Conservation (phyloP, 179 eudicot species). For the Pouteria campechiana region DNA sequence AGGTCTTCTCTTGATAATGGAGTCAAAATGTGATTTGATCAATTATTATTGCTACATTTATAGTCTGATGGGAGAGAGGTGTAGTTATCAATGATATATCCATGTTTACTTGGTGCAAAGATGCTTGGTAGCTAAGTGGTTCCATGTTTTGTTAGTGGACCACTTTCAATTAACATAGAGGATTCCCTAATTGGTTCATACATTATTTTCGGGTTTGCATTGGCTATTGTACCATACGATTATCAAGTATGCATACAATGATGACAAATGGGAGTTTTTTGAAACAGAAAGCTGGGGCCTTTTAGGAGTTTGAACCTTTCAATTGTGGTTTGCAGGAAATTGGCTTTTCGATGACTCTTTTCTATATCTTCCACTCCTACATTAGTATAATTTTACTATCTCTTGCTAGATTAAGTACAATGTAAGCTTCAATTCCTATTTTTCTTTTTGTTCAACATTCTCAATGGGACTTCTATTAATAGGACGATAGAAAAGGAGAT, state of each 20-base stretch:
- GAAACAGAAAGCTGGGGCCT: no score
- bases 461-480: no score
- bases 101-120: constrained; percentile 82
- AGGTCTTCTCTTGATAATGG: no score
- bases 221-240: constrained; percentile 77
- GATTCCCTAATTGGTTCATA: constrained; percentile 56
- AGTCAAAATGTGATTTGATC: no score
- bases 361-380: constrained; percentile 66
- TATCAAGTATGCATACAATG: constrained; percentile 56
- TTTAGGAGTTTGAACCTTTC: neutral
- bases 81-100: constrained; percentile 66
- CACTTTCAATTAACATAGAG: constrained; percentile 54
- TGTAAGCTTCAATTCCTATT: constrained; percentile 26
- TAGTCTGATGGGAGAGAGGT: constrained; percentile 97
- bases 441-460: no score
- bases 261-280: no score
- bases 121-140: constrained; percentile 83
- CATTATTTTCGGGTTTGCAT: constrained; percentile 32
- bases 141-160: constrained; percentile 65
- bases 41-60: constrained; percentile 8
- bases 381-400: constrained; percentile 74
- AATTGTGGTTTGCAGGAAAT: constrained; percentile 45
- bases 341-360: constrained; percentile 53
- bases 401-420: constrained; percentile 79
- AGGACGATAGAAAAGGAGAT: no score